Base-by-base conservation (phyloP, 1,284 basidiomycete genomes). In the Leccinum huronense region DNA sequence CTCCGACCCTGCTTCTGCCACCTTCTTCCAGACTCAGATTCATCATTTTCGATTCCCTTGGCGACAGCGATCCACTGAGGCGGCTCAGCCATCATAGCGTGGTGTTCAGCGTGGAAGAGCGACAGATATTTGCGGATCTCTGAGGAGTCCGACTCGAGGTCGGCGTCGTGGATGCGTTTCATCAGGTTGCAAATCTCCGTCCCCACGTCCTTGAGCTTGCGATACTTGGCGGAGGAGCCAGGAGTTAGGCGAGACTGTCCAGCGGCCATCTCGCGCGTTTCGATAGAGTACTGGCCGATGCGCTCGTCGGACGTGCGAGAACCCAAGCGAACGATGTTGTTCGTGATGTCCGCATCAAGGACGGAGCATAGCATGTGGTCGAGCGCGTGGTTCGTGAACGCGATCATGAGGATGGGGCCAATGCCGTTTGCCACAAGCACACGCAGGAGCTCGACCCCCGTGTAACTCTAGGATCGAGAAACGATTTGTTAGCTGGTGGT, bases 301-400 rank as follows among this genome's bases (percentile, higher is more conserved):
- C 81, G 77, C 62, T 88, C 84, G 63, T 90, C 86, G 1, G 83
- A 77, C 7, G 85, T 83, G 8, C 85, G 80, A 19, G 84, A 81
- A 0, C 90, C 90, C 3, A 91, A 76, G 2, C 89, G 84, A 10
- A 90, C 83, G 30, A 92, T 80, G 45, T 84, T 80, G 1, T 76
- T 74, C 0, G 88, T 90, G 61, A 92, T 89, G 0, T 74, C 73
- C 0, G 82, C 82, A 66, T 91, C 85, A 2, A 90, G 76, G 3
- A 90, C 80, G 0, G 84, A 84, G 8, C 78, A 76, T 3, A 91
- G 77, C 73, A 91, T 82, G 65, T 91, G 87, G 65, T 92, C 89
- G 1, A 91, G 78, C 0, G 90, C 88, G 65, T 92, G 90, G 69
- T 92, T 91, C 0, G 90, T 91, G 73, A 86, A 89, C 0, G 87